Conservation (phyloP, 495 filamentous ascomycete species). For the Cercophora samala region DNA sequence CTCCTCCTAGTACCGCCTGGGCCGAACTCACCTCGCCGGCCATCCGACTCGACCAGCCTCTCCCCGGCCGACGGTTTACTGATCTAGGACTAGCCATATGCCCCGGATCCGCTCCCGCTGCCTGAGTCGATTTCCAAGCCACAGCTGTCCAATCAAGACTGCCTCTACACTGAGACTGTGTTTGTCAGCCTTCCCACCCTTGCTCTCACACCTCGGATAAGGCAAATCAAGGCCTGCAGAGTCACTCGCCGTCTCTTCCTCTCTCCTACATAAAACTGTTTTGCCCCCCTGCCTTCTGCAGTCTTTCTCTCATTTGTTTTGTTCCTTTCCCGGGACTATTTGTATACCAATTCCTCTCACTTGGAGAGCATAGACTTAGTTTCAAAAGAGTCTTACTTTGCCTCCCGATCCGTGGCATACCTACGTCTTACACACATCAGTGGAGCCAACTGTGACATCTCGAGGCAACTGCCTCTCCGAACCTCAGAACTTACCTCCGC, state of each 20-base stretch:
- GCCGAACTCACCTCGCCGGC: background rate
- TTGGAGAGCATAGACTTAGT: background rate
- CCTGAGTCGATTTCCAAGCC: background rate
- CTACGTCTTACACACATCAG: background rate
- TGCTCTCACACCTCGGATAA: background rate
- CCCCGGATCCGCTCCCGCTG: background rate
- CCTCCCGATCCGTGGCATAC: background rate
- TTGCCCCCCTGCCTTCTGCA: background rate
- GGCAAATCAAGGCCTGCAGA: background rate
- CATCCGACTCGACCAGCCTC: background rate
- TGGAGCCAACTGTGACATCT: background rate
- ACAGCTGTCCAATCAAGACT: background rate
- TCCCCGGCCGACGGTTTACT: background rate
- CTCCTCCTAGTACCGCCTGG: background rate
- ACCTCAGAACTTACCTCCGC: background rate
- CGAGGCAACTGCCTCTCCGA: background rate
- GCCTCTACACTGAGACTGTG: background rate
- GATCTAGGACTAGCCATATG: background rate
- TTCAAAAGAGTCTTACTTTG: constrained; percentile 1
- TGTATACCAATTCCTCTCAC: background rate
- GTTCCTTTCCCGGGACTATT: constrained; percentile 7
- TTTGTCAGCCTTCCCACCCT: constrained; percentile 2
- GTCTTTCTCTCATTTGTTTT: constrained; percentile 5
- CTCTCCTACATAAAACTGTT: constrained; percentile 2
- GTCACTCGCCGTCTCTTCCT: background rate